These are phyloP conservation scores for Diaporthe vexans DNA, from an alignment of 2,329 filamentous ascomycete genomes.

Conservation along the genomic window DNA sequence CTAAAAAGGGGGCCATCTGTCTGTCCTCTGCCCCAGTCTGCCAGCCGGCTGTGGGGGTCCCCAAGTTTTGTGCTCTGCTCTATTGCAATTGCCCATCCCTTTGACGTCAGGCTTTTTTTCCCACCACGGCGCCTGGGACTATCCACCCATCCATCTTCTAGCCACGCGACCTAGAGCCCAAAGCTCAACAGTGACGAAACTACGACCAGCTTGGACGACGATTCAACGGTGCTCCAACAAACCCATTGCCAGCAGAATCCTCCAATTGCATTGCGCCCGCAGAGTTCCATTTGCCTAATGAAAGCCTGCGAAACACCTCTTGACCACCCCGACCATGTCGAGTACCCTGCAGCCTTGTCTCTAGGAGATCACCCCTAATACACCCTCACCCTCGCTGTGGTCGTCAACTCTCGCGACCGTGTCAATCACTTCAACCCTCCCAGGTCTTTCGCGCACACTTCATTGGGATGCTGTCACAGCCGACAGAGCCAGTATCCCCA, in stretches of 20 bases:
- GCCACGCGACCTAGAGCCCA: constrained; percentile 22
- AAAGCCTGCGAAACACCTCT: constrained; percentile 34
- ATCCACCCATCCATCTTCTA: constrained; percentile 13
- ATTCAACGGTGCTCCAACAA: constrained; percentile 20
- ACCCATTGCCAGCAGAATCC: constrained; percentile 2
- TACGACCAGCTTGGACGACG: background rate
- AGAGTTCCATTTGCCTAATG: constrained; percentile 23
- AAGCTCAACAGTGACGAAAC: constrained; percentile 28
- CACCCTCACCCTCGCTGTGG: constrained; percentile 21
- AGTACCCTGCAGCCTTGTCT: constrained; percentile 29
- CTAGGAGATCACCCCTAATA: constrained; percentile 37
- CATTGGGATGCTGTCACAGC: constrained; percentile 37
- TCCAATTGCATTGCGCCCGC: constrained; percentile 35
- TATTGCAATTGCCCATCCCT: background rate
- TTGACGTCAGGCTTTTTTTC: constrained; percentile 41
- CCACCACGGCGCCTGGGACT: constrained; percentile 7
- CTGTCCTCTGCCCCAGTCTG: constrained; percentile 18
- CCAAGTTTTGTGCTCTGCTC: constrained; percentile 11
- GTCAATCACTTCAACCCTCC: constrained; percentile 3
- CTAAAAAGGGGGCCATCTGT: constrained; percentile 13
- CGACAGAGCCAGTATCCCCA: constrained; percentile 14
- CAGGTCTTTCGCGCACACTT: constrained; percentile 4
- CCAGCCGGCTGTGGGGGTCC: constrained; percentile 29
- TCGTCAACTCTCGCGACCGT: constrained; percentile 12
- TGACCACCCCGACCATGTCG: constrained; percentile 40